A percentile compares a stretch with the other conserved stretches of the same genome.
These are phyloP conservation scores for Yamadazyma kanchanaburiensis DNA, from an alignment of 1,139 yeast species.

Conservation along the genomic window DNA sequence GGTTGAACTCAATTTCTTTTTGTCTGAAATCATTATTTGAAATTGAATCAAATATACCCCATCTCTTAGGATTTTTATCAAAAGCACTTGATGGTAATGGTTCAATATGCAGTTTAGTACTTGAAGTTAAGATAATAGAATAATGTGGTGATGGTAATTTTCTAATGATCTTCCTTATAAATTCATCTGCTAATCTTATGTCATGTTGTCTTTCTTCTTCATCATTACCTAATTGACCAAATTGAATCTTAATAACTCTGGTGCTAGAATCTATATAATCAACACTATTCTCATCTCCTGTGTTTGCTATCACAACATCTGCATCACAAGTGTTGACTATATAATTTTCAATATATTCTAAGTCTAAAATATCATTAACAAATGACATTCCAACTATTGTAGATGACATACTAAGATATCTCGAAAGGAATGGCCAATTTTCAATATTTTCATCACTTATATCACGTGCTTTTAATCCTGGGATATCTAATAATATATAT, in stretches of 20 bases:
- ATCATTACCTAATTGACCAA: slow-evolving; percentile 38
- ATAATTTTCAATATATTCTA: slow-evolving; percentile 42
- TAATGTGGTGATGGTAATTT: slow-evolving; percentile 68
- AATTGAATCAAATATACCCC: slow-evolving; percentile 44
- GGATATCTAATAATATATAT: slow-evolving; percentile 64
- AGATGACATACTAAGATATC: slow-evolving; percentile 57
- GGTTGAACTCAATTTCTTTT: slow-evolving; percentile 55
- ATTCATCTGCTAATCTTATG: slow-evolving; percentile 45
- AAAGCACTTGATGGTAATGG: slow-evolving; percentile 30
- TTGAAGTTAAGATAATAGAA: slow-evolving; percentile 48
- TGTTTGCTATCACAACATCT: slow-evolving; percentile 32
- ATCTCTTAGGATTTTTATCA: slow-evolving; percentile 28
- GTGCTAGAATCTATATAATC: slow-evolving; percentile 56
- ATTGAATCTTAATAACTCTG: slow-evolving; percentile 55
- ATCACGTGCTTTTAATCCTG: slow-evolving; percentile 64
- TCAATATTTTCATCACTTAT: slow-evolving; percentile 37
- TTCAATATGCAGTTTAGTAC: slow-evolving; percentile 19
- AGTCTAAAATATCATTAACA: slow-evolving; percentile 42
- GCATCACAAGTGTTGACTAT: slow-evolving; percentile 49
- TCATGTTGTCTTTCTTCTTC: slow-evolving; percentile 17
- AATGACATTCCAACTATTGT: slow-evolving; percentile 63
- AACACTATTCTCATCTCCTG: slow-evolving; percentile 39
- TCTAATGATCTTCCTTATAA: slow-evolving; percentile 49
- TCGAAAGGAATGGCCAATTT: slow-evolving; percentile 52
- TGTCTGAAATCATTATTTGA: slow-evolving; percentile 43